A percentile compares a stretch with the other conserved stretches of the same genome.
These are phyloP conservation scores for Inga leiocalycina DNA, from an alignment of 306 rosid genomes.

Conservation along the genomic window DNA sequence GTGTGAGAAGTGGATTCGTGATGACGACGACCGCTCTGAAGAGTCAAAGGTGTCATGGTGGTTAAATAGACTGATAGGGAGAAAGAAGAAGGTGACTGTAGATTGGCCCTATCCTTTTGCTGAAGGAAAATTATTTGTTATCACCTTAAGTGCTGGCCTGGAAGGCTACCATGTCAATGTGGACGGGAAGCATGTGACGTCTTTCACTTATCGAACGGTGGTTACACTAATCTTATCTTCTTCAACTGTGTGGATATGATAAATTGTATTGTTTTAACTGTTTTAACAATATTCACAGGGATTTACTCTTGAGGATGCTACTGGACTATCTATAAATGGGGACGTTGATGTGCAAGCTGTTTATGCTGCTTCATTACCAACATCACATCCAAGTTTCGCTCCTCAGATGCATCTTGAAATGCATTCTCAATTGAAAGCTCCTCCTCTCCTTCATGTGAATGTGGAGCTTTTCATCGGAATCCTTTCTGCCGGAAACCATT, in stretches of 20 bases:
- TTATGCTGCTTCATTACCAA: slow-evolving; percentile 80
- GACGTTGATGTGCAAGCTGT: slow-evolving; percentile 84
- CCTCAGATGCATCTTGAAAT: slow-evolving; percentile 84
- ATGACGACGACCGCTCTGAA: slow-evolving; percentile 68
- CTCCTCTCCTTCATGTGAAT: slow-evolving; percentile 45
- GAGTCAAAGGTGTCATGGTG: slow-evolving; percentile 92
- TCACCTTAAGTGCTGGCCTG: slow-evolving; percentile 85
- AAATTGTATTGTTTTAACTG: neutral
- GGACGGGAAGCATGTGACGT: slow-evolving; percentile 86
- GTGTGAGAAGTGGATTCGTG: slow-evolving; percentile 97
- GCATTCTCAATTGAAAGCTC: slow-evolving; percentile 80
- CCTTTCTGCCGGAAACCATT: slow-evolving; percentile 96
- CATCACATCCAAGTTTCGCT: slow-evolving; percentile 91
- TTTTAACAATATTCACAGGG: slow-evolving; percentile 58
- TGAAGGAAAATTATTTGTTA: slow-evolving; percentile 87
- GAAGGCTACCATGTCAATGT: slow-evolving; percentile 94
- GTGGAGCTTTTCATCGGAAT: slow-evolving; percentile 88
- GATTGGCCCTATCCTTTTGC: slow-evolving; percentile 97
- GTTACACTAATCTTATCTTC: slow-evolving; percentile 37
- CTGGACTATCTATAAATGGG: slow-evolving; percentile 83
- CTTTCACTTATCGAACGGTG: slow-evolving; percentile 95
- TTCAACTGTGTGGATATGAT: neutral
- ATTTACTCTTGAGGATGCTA: slow-evolving; percentile 94
- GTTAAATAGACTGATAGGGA: slow-evolving; percentile 85
- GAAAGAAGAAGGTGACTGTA: slow-evolving; percentile 66